Evolutionary conservation across 148 eudicot genomes (phyloP).

Genomic region (Rhododendron molle): DNA sequence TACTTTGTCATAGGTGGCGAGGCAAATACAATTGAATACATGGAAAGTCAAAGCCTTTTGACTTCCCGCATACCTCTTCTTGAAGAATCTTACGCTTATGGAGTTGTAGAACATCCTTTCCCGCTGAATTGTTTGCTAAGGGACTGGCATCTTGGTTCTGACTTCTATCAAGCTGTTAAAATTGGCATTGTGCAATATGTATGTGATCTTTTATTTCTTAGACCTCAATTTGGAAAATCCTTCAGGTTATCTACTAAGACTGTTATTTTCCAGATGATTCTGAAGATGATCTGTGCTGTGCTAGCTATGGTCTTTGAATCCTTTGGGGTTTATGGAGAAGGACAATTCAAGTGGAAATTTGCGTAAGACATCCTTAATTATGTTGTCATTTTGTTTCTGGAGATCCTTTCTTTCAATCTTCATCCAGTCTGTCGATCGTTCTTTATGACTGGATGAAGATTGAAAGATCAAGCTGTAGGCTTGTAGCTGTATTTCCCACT

Average conservation of each 20-base stretch:
- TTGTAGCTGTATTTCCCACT: neutral
- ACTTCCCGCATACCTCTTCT: constrained; percentile 72
- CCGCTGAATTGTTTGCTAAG: constrained; percentile 75
- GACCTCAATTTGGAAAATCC: neutral
- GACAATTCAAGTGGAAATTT: constrained; percentile 89
- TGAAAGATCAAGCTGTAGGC: neutral
- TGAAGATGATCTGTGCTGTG: constrained; percentile 92
- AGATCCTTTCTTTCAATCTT: neutral
- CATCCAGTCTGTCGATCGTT: neutral
- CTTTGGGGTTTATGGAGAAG: constrained; percentile 92
- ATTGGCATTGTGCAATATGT: constrained; percentile 99
- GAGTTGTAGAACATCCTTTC: constrained; percentile 93
- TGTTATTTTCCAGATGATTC: constrained; percentile 72
- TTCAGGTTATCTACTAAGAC: neutral
- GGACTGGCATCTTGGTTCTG: constrained; percentile 88
- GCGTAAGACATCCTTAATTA: constrained; percentile 58
- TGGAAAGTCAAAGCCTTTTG: constrained; percentile 64
- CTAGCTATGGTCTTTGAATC: constrained; percentile 67
- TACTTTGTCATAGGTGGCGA: constrained; percentile 61
- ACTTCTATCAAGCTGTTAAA: constrained; percentile 93
- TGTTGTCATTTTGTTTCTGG: constrained; percentile 4
- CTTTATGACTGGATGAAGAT: neutral
- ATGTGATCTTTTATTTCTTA: constrained; percentile 30
- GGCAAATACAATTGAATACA: constrained; percentile 73
- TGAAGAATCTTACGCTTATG: constrained; percentile 81